Base-by-base conservation (phyloP, 2,329 filamentous ascomycete species). In the Diaporthe sp. region DNA sequence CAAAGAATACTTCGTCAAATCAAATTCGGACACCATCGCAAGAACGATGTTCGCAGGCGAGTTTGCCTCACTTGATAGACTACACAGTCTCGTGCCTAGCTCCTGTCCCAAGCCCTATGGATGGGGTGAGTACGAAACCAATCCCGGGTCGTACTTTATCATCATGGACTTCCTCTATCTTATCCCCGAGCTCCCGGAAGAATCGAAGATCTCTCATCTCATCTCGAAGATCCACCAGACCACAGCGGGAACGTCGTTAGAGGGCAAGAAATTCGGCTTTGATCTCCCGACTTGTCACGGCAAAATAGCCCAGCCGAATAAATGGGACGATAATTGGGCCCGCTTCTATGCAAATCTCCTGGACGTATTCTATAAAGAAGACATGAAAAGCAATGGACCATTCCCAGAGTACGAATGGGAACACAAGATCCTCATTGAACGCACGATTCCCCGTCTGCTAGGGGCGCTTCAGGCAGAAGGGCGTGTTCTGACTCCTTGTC, bases 91-190 rank as follows among this genome's bases (percentile, higher is more conserved):
- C 17, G 58, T 72, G 9, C 70, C 70, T 28, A 60, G 37, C 31
- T 37, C 28, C 28, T 61, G 70, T 51, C 72, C 72, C 9, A 57
- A 68, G 25, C 72, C 72, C 7, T 28, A 39, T 44, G 72, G 46
- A 28, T 73, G 72, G 58, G 71, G 58, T 5, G 58, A 73, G n/a
- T 68, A 44, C 12, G 19, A 44, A 19, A 49, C 34, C 9, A 55
- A 37, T 13, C 46, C 37, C 4, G 60, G 61, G 19, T 42, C 72
- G 5, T 73, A 62, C 49, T 73, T 73, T 34, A 60, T 73, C 22
- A 46, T 73, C 22, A 44, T 65, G 60, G 60, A 73, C n/a, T 73
- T 73, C 19, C 46, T 65, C 13, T 49, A 65, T 17, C 46, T 73
- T 3, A 49, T 15, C 10, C 19, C 42, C 17, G 44, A 73, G 39